Percentiles rank a stretch among this genome's conserved stretches.
phyloP scores from a whole-genome alignment of 108 stramenopile species.

The Skeletonema costatum region DNA sequence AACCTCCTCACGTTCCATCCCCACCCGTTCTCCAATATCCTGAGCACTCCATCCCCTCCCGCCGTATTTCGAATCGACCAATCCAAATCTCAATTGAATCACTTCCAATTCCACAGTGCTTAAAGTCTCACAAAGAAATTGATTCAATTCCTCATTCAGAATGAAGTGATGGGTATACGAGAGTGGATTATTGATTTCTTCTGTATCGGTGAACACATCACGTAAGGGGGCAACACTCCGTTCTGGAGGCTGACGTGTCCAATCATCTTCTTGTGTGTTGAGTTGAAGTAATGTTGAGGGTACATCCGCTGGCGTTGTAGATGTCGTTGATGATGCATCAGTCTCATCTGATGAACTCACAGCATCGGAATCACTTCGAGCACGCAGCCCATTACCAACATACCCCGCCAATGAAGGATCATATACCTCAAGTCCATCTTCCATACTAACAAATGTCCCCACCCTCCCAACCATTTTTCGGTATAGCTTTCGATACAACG shows the following conservation, averaged over 20 bases:
- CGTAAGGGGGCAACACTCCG: conserved; percentile 54
- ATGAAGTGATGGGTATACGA: conserved; percentile 50
- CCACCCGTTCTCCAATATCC: conserved; percentile 25
- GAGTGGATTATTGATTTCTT: conserved; percentile 50
- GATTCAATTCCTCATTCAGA: conserved; percentile 46
- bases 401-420: conserved; percentile 21
- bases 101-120: conserved; percentile 45
- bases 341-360: not conserved
- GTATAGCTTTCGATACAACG: conserved; percentile 28
- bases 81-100: conserved; percentile 64
- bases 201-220: conserved; percentile 50
- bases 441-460: conserved; percentile 14
- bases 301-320: not conserved
- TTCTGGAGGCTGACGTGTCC: conserved; percentile 52
- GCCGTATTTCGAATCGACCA: conserved; percentile 38
- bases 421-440: conserved; percentile 29
- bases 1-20: conserved; percentile 12
- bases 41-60: conserved; percentile 24
- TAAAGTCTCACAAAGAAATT: conserved; percentile 55
- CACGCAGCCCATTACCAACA: not conserved
- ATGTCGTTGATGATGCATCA: not conserved
- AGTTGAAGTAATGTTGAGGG: conserved; percentile 17
- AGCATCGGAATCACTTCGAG: not conserved
- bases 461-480: conserved; percentile 13
- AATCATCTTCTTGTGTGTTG: conserved; percentile 57